phyloP scores from a whole-genome alignment of 352 stramenopile genomes.

The Globisporangium okanoganense region DNA sequence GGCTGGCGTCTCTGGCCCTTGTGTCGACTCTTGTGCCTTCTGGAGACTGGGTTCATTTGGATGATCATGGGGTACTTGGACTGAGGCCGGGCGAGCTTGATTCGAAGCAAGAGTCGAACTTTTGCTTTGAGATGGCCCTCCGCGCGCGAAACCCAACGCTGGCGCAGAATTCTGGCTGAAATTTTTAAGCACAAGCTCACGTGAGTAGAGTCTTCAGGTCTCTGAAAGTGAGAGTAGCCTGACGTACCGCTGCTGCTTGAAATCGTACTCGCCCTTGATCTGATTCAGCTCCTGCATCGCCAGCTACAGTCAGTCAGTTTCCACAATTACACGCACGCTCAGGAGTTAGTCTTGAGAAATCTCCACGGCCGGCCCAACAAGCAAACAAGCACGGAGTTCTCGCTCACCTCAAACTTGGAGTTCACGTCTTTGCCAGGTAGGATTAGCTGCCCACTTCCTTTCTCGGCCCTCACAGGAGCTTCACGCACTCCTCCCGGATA shows the following conservation, averaged over 20 bases:
- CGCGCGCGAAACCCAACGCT: slow-evolving; percentile 8
- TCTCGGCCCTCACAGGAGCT: neutral
- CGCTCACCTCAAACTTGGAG: slow-evolving; percentile 40
- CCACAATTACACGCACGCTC: neutral
- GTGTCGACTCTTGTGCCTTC: neutral
- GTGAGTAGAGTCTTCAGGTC: neutral
- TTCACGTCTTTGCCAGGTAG: slow-evolving; percentile 24
- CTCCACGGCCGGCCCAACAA: neutral
- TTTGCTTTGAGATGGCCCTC: neutral
- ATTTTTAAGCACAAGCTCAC: neutral
- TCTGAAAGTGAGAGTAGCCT: neutral
- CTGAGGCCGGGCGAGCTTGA: neutral
- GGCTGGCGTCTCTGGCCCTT: neutral
- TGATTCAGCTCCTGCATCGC: slow-evolving; percentile 46
- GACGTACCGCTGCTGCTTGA: slow-evolving; percentile 31
- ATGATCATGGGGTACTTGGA: neutral
- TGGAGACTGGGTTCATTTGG: neutral
- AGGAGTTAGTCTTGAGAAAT: neutral
- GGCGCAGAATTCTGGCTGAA: slow-evolving; percentile 25
- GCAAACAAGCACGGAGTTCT: neutral
- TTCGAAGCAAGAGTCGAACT: neutral
- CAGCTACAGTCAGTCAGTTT: slow-evolving; percentile 16
- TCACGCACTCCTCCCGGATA: slow-evolving; percentile 4
- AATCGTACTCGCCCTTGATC: slow-evolving; percentile 37
- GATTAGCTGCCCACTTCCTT: neutral